A percentile compares a stretch with the other conserved stretches of the same genome.
These are phyloP conservation scores for Cutaneotrichosporon curvatum DNA, from an alignment of 1,284 basidiomycete species.

Conservation along the genomic window DNA sequence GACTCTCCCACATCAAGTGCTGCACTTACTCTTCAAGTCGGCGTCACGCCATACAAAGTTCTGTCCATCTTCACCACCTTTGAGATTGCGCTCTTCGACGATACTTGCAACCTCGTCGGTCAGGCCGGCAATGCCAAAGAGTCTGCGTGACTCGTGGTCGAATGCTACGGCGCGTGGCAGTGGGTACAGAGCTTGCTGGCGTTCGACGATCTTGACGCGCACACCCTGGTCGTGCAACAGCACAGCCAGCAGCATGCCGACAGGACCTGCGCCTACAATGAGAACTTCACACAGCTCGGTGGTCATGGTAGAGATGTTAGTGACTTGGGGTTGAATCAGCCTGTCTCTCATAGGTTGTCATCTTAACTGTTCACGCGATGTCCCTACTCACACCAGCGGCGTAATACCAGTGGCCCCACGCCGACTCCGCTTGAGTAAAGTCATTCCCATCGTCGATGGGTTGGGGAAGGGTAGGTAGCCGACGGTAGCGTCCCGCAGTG, in stretches of 20 bases:
- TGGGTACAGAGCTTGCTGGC: conserved; percentile 19
- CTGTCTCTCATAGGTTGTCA: neutral
- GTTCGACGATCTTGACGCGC: conserved; percentile 18
- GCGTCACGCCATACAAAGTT: conserved; percentile 21
- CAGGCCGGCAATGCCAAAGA: conserved; percentile 13
- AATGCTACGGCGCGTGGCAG: conserved; percentile 20
- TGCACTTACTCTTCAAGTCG: conserved; percentile 14
- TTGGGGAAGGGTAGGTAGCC: no score
- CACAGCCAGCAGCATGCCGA: conserved; percentile 12
- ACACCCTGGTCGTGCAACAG: conserved; percentile 14
- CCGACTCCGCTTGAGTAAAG: neutral
- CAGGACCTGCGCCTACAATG: conserved; percentile 12
- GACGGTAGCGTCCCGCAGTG: no score
- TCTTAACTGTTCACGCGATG: no score
- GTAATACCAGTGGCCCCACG: neutral
- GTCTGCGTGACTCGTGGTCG: conserved; percentile 19
- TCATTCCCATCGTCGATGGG: no score
- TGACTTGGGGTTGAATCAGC: neutral
- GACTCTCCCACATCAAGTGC: no score
- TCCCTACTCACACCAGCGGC: no score
- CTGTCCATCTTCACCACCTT: conserved; percentile 13
- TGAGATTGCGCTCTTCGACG: conserved; percentile 5
- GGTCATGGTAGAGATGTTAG: conserved; percentile 4
- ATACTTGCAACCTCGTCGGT: conserved; percentile 10
- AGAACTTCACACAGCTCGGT: conserved; percentile 4